phyloP scores from a whole-genome alignment of 2,329 filamentous ascomycete genomes.

The Monosporascus ibericus region DNA sequence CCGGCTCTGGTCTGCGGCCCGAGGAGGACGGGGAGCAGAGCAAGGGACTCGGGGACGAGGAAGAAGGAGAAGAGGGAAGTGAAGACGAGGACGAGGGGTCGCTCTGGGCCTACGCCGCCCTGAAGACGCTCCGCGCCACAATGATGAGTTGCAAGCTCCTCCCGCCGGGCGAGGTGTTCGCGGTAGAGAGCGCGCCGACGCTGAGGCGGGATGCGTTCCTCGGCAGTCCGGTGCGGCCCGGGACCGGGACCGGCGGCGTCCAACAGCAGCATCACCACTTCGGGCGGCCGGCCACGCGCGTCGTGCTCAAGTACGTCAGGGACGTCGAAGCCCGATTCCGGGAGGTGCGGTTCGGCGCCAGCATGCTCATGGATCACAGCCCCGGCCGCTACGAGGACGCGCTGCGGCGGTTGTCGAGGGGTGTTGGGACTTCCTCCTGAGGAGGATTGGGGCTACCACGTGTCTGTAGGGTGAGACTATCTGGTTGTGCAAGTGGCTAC shows the following conservation, averaged over 20 bases:
- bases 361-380: conserved; percentile 72
- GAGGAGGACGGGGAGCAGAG: background rate
- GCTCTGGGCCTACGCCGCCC: conserved; percentile 62
- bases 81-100: conserved; percentile 28
- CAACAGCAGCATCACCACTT: conserved; percentile 33
- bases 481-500: no score
- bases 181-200: conserved; percentile 62
- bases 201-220: conserved; percentile 61
- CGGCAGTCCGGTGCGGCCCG: conserved; percentile 25
- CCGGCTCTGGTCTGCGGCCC: no score
- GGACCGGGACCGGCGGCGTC: background rate
- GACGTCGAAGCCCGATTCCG: conserved; percentile 66
- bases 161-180: conserved; percentile 71
- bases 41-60: conserved; percentile 26
- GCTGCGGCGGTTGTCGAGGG: conserved; percentile 52
- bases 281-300: conserved; percentile 60
- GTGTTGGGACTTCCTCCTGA: conserved; percentile 26
- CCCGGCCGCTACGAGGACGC: conserved; percentile 68
- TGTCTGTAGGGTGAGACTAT: no score
- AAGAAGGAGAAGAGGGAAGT: conserved; percentile 44
- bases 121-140: conserved; percentile 58
- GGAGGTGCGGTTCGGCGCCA: conserved; percentile 64
- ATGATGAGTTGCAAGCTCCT: conserved; percentile 66
- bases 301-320: conserved; percentile 63
- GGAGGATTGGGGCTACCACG: no score